These are phyloP conservation scores for Ophiostoma triangulosporum DNA, from an alignment of 2,329 filamentous ascomycete genomes.

Conservation along the genomic window DNA sequence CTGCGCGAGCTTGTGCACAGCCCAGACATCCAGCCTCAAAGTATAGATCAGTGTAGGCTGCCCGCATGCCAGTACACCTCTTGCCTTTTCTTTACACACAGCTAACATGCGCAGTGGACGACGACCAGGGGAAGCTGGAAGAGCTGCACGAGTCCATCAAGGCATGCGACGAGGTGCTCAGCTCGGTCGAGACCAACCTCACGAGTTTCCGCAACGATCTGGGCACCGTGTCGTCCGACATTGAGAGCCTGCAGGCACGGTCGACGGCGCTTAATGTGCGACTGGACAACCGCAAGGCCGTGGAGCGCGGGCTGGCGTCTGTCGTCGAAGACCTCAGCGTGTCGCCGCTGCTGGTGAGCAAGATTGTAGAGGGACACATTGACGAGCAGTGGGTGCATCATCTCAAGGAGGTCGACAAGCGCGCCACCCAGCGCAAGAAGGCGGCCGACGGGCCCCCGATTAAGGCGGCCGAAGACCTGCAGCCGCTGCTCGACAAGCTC, in stretches of 20 bases:
- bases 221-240: conserved; percentile 83
- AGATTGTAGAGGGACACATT: conserved; percentile 77
- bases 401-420: conserved; percentile 70
- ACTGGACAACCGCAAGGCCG: conserved; percentile 75
- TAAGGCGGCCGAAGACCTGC: conserved; percentile 72
- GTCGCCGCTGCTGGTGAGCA: conserved; percentile 67
- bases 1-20: conserved; percentile 52
- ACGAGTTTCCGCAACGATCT: conserved; percentile 89
- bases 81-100: neutral
- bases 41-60: neutral
- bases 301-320: conserved; percentile 77
- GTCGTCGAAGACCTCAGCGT: conserved; percentile 87
- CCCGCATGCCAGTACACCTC: neutral
- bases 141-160: conserved; percentile 79
- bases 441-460: conserved; percentile 50
- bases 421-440: conserved; percentile 32
- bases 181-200: conserved; percentile 84
- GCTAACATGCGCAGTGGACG: conserved; percentile 43
- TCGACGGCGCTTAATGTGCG: conserved; percentile 73
- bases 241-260: conserved; percentile 80
- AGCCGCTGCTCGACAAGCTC: conserved; percentile 72
- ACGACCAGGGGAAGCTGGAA: conserved; percentile 73
- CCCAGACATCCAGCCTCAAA: neutral
- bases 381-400: conserved; percentile 82
- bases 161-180: conserved; percentile 85